Conservation (phyloP, 495 filamentous ascomycete species). For the Penicillium arizonense region DNA sequence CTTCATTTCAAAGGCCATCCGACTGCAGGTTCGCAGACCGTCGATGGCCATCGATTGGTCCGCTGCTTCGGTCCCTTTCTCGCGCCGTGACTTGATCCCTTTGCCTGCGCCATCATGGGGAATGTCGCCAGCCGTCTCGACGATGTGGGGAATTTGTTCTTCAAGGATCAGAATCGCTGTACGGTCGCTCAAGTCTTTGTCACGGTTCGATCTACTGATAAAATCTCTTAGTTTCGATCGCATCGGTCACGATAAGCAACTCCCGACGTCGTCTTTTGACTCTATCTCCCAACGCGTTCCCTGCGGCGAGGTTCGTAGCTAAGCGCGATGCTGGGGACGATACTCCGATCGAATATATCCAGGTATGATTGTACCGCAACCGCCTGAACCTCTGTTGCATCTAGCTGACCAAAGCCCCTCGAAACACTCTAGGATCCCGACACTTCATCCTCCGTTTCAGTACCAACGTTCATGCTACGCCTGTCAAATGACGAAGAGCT, state of each 20-base stretch:
- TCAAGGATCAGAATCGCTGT: slow-evolving; percentile 92
- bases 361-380: slow-evolving; percentile 53
- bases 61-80: slow-evolving; percentile 31
- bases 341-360: slow-evolving; percentile 81
- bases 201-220: slow-evolving; percentile 8
- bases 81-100: slow-evolving; percentile 30
- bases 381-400: background rate
- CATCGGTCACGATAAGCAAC: slow-evolving; percentile 76
- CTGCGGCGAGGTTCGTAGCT: slow-evolving; percentile 75
- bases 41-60: slow-evolving; percentile 37
- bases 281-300: slow-evolving; percentile 85
- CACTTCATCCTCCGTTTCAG: slow-evolving; percentile 45
- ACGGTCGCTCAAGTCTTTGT: slow-evolving; percentile 18
- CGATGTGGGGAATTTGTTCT: slow-evolving; percentile 76
- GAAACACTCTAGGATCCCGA: slow-evolving; percentile 71
- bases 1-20: slow-evolving; percentile 19
- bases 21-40: slow-evolving; percentile 27
- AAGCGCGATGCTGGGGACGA: slow-evolving; percentile 74
- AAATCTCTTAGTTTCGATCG: slow-evolving; percentile 69
- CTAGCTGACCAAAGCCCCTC: background rate
- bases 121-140: slow-evolving; percentile 89
- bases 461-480: slow-evolving; percentile 80
- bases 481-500: slow-evolving; percentile 89
- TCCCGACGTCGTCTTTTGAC: slow-evolving; percentile 71
- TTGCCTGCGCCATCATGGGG: slow-evolving; percentile 63